Conservation (phyloP, 345 rosid species). For the Rhodomyrtus tomentosa region DNA sequence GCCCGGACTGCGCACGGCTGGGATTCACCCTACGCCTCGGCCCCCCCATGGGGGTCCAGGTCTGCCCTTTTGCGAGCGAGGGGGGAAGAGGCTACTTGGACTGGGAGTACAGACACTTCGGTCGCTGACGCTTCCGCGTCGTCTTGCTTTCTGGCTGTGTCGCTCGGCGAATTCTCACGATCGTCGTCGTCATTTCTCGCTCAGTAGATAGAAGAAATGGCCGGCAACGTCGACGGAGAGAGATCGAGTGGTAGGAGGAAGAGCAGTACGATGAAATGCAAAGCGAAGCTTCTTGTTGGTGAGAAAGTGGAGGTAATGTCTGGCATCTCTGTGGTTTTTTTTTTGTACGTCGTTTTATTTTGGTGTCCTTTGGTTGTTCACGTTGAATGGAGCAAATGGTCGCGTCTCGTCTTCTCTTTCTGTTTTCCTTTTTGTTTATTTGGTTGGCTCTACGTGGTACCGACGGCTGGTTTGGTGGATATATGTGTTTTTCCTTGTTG, state of each 20-base stretch:
- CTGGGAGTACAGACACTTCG: neutral
- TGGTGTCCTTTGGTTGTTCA: neutral
- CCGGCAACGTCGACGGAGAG: neutral
- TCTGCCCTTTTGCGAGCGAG: neutral
- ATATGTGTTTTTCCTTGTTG: no score
- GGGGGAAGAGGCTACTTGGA: neutral
- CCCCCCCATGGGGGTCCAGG: neutral
- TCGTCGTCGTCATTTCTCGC: neutral
- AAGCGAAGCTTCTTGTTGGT: neutral
- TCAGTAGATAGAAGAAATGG: neutral
- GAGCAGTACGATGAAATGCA: neutral
- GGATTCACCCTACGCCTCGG: neutral
- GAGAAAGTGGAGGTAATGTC: constrained; percentile 3
- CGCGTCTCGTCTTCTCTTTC: neutral
- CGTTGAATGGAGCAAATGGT: neutral
- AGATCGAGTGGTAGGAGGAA: neutral
- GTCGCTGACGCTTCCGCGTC: neutral
- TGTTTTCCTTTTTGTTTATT: neutral
- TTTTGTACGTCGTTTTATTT: neutral
- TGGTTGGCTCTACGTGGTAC: neutral
- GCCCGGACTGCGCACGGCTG: neutral
- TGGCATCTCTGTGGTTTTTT: neutral
- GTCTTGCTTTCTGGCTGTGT: neutral
- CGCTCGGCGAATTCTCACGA: neutral
- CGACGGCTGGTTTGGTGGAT: neutral